Percentiles rank a stretch among this genome's conserved stretches.
Evolutionary conservation across 176 grass and related monocot genomes (phyloP).

Genomic region (Triticum urartu): DNA sequence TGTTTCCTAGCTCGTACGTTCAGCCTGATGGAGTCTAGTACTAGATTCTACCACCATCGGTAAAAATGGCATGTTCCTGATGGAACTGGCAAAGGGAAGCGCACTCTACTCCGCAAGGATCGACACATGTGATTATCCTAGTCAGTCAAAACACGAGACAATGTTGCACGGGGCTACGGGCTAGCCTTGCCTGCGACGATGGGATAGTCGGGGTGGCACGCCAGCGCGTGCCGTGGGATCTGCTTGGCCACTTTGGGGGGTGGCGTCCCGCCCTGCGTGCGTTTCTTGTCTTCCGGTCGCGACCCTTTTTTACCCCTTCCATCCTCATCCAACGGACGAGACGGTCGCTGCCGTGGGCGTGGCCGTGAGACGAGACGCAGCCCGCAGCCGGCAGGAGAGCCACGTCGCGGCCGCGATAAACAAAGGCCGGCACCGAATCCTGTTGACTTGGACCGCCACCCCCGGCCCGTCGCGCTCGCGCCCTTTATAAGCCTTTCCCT

Average conservation of each 20-base stretch:
- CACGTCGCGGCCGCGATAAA: slow-evolving; percentile 70
- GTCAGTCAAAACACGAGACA: neutral
- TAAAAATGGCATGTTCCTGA: neutral
- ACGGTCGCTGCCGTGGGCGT: neutral
- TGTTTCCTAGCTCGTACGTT: neutral
- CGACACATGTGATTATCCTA: neutral
- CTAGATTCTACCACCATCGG: neutral
- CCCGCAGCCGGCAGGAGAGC: slow-evolving; percentile 3
- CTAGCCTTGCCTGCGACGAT: neutral
- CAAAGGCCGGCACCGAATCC: slow-evolving; percentile 92
- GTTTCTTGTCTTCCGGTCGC: neutral
- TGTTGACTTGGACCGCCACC: slow-evolving; percentile 54
- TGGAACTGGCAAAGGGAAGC: neutral
- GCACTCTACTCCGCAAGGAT: neutral
- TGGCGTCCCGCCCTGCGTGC: neutral
- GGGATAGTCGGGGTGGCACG: neutral
- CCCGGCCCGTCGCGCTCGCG: neutral
- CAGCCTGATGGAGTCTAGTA: neutral
- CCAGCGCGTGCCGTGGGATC: neutral
- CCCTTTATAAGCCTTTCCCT: slow-evolving; percentile 60
- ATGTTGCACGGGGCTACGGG: neutral
- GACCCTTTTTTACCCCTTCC: neutral
- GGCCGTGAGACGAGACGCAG: neutral
- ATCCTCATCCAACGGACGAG: neutral
- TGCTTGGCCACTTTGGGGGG: neutral